A percentile compares a stretch with the other conserved stretches of the same genome.
Conservation (phyloP, 106 monocot species). For the Dendrobium officinale region DNA sequence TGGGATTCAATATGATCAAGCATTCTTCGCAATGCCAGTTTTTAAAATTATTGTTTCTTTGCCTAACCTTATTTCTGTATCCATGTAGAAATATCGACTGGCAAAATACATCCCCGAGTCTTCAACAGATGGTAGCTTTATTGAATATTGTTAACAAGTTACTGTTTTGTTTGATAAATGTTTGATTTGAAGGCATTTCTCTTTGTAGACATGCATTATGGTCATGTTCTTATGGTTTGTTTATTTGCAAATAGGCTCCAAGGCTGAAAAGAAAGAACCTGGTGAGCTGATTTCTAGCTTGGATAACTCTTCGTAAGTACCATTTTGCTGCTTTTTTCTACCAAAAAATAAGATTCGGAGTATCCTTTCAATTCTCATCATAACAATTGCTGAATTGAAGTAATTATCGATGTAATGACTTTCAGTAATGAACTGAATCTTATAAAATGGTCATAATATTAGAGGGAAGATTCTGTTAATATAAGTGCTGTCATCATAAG, state of each 20-base stretch:
- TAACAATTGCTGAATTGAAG: too few relatives aligned
- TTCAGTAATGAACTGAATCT: too few relatives aligned
- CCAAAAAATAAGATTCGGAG: too few relatives aligned
- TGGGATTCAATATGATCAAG: not conserved
- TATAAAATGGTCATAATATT: too few relatives aligned
- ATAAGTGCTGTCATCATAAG: too few relatives aligned
- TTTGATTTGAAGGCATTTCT: not conserved
- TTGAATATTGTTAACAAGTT: not conserved
- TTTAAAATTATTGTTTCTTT: not conserved
- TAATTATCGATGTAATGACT: too few relatives aligned
- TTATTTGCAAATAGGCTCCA: not conserved
- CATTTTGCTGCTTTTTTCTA: too few relatives aligned
- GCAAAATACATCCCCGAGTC: constrained; percentile 48
- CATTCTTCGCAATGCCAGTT: not conserved
- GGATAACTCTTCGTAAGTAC: not conserved
- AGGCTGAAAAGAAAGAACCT: not conserved
- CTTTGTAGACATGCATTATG: not conserved
- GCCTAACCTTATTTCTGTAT: constrained; percentile 7
- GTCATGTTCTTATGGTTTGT: not conserved
- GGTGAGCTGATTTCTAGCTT: not conserved
- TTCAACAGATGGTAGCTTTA: constrained; percentile 30
- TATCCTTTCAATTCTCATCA: too few relatives aligned
- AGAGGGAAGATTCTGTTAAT: too few relatives aligned
- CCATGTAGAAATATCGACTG: constrained; percentile 47
- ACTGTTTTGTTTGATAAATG: not conserved